These are phyloP conservation scores for Acanthamoeba lenticulata DNA, from an alignment of 208 protist species.

Conservation along the genomic window DNA sequence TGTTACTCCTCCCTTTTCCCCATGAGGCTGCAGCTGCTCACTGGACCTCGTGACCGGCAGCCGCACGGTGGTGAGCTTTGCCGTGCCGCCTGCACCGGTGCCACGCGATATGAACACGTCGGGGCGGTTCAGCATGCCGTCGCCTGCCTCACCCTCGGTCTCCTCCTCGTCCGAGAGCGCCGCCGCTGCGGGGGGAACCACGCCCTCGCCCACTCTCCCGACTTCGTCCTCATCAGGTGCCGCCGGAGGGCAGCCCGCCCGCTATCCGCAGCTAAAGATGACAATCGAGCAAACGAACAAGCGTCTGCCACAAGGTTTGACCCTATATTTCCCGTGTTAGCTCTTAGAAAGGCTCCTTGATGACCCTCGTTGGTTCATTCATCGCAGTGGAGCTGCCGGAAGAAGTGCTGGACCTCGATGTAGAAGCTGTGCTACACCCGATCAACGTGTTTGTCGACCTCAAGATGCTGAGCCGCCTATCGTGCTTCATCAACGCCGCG, in stretches of 20 bases:
- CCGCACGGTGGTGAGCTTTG: background rate
- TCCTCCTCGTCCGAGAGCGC: background rate
- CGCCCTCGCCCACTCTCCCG: background rate
- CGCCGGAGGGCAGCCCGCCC: background rate
- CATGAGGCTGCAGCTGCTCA: background rate
- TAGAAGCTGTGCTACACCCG: background rate
- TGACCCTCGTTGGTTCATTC: background rate
- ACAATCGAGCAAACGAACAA: conserved; percentile 48
- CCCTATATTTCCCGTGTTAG: background rate
- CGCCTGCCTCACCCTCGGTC: background rate
- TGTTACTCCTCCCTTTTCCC: background rate
- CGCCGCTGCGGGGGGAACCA: background rate
- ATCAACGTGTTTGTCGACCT: conserved; percentile 21
- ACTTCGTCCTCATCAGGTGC: too few species aligned
- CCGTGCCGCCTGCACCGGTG: background rate
- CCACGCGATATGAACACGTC: background rate
- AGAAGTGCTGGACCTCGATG: background rate
- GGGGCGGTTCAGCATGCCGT: background rate
- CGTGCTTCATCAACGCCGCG: background rate
- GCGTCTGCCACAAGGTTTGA: background rate
- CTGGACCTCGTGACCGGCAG: too few species aligned
- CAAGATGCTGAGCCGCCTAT: background rate
- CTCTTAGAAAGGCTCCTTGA: background rate
- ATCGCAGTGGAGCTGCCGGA: background rate
- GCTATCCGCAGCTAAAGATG: background rate